Percentiles rank a stretch among this genome's conserved stretches.
Evolutionary conservation across 495 filamentous ascomycete genomes (phyloP).

Genomic region (Xylaria palmicola): DNA sequence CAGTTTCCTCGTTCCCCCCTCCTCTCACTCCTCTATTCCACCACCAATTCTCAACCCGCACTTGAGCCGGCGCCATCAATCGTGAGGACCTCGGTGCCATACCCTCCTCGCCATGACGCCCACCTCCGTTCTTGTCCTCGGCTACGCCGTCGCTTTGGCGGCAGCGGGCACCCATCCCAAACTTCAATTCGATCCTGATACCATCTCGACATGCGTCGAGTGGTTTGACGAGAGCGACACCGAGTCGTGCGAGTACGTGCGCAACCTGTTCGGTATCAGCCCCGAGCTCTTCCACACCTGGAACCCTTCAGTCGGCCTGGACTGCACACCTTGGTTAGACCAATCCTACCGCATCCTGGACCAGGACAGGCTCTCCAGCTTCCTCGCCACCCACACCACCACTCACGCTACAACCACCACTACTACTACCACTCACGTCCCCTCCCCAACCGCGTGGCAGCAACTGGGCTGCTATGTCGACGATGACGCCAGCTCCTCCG

Average conservation of each 20-base stretch:
- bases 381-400: constrained; percentile 1
- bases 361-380: constrained; percentile 2
- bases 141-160: background rate
- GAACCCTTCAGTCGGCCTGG: constrained; percentile 23
- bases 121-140: background rate
- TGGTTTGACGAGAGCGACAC: constrained; percentile 19
- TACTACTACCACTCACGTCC: constrained; percentile 9
- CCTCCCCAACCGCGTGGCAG: constrained; percentile 21
- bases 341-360: constrained; percentile 22
- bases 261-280: constrained; percentile 10
- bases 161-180: background rate
- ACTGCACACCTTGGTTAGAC: constrained; percentile 19
- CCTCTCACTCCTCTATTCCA: no score
- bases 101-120: background rate
- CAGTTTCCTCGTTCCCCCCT: no score
- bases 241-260: constrained; percentile 17
- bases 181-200: constrained; percentile 13
- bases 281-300: constrained; percentile 19
- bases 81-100: no score
- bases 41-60: no score
- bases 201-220: constrained; percentile 12
- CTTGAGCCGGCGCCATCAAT: no score
- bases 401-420: constrained; percentile 8
- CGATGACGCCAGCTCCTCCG: constrained; percentile 6
- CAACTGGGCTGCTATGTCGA: constrained; percentile 20